phyloP scores from a whole-genome alignment of 371 early-diverging fungal genomes.

The Lichtheimia ornata region DNA sequence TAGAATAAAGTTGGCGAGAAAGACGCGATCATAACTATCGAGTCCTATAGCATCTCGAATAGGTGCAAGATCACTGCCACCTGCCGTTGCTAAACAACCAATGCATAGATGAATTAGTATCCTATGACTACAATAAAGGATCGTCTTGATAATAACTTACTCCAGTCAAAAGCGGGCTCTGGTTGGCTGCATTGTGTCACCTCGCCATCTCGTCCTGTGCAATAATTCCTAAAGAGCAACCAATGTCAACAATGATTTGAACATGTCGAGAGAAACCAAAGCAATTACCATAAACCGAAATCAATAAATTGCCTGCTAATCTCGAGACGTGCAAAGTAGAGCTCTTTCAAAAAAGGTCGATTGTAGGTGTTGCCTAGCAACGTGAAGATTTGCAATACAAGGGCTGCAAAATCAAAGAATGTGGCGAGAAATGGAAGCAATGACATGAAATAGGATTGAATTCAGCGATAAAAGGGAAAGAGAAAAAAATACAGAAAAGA shows the following conservation, averaged over 20 bases:
- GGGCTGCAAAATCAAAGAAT: constrained; percentile 47
- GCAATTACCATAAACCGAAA: constrained; percentile 42
- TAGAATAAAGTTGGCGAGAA: constrained; percentile 33
- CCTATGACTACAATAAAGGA: too few species aligned
- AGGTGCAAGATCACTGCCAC: too few species aligned
- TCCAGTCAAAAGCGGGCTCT: constrained; percentile 44
- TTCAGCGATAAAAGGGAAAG: not conserved
- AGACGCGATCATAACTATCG: constrained; percentile 15
- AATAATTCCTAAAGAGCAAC: constrained; percentile 31
- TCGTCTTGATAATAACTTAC: constrained; percentile 11
- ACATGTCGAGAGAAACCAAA: not conserved
- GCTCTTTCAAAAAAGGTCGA: constrained; percentile 33
- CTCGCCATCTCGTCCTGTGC: constrained; percentile 25
- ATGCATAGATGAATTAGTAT: too few species aligned
- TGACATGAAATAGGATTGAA: not conserved
- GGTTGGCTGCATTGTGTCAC: constrained; percentile 34
- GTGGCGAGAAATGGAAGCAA: constrained; percentile 34
- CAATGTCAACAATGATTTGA: not conserved
- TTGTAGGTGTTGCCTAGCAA: constrained; percentile 46
- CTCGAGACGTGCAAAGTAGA: constrained; percentile 40
- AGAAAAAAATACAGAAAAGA: not conserved
- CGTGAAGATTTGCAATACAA: constrained; percentile 45
- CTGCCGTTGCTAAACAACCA: too few species aligned
- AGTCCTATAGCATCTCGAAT: constrained; percentile 3
- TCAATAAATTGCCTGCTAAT: constrained; percentile 20